Evolutionary conservation across 495 filamentous ascomycete genomes (phyloP), one percentile per base, ranked within the genome.

Genomic region (Parmelia sp.): DNA sequence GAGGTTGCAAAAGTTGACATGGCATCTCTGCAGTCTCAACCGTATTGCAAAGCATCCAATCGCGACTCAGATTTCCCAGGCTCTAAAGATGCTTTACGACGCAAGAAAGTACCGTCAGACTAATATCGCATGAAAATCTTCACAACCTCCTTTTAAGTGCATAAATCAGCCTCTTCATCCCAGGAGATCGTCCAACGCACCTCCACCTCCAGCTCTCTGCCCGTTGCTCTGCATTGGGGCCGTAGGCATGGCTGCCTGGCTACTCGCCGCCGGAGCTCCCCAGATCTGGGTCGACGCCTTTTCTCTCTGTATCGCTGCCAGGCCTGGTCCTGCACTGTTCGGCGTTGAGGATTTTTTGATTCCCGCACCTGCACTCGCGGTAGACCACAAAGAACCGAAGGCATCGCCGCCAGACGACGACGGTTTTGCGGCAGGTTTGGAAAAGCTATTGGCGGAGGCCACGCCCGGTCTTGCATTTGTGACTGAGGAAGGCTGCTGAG

Each of bases 271-370:
- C 7, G 83, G 79, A 10, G 87, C 82, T 14, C 94, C 94, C 92
- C 95, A 98, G 69, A 98, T 90, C 3, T 92, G 92, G 3, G 91
- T 90, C 73, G 86, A 92, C 45, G 91, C 90, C 79, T 96, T 96
- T 74, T 97, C 90, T 79, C 96, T 96, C 51, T 91, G 93, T 78
- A 98, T 88, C 72, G 92, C 90, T 27, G 91, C 91, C 67, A 98
- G 79, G 65, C 86, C 89, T 55, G 84, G 84, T 11, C 90, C 88
- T 66, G 89, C 89, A 64, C 81, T 84, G 1, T 82, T 74, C 7
- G 77, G 78, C 17, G 79, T 77, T 5, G 86, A 83, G 47, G 76
- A 79, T 31, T 82, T 77, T 77, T 96, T 98, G 57, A 69, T 70
- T 44, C 90, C 90, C 17, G 81, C 84, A 57, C 82, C 88, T 19